Base-by-base conservation (phyloP, 805 yeast genomes). In the Cyberlindnera americana region DNA sequence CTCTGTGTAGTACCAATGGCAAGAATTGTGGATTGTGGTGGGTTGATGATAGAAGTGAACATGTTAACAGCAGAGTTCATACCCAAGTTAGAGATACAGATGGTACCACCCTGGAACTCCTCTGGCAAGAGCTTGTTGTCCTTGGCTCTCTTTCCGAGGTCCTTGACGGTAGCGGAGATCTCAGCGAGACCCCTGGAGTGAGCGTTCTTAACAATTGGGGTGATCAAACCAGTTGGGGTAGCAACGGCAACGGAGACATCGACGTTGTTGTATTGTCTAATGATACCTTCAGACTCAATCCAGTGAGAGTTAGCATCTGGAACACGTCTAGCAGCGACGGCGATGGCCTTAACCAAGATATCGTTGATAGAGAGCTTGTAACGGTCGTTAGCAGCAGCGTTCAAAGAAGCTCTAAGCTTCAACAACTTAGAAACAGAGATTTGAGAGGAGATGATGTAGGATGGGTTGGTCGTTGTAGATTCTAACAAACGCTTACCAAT, bases 21-120 rank as follows among this genome's bases (percentile, higher is more conserved):
- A 56, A 93, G 69, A 59, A 93, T 93, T 36, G 96, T 81, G 37
- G 90, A 75, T 70, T 91, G 99, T 39, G 99, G 99, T 48, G 96
- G 98, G 78, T 93, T 93, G 66, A 93, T 82, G 67, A 93, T 93
- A 26, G 99, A 91, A 22, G 99, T 91, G 80, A 93, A 93, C 62
- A 83, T 60, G 50, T 80, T 74, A 33, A 91, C 97, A 40, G 99
- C 98, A 43, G 71, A 78, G 80, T 93, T 93, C 99, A 93, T 93
- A 63, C 99, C 99, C 75, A 93, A 74, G 83, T 93, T 93, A 52
- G 98, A 93, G 61, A 93, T 91, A 65, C 97, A 89, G 66, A 93
- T 87, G 55, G 99, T 90, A 62, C 99, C 99, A 58, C 99, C 99
- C 77, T 88, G 96, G 82, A 85, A 93, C 72, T 93, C 99, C 66